Evolutionary conservation across 345 rosid genomes (phyloP).

Genomic region (Ceriops decandra): DNA sequence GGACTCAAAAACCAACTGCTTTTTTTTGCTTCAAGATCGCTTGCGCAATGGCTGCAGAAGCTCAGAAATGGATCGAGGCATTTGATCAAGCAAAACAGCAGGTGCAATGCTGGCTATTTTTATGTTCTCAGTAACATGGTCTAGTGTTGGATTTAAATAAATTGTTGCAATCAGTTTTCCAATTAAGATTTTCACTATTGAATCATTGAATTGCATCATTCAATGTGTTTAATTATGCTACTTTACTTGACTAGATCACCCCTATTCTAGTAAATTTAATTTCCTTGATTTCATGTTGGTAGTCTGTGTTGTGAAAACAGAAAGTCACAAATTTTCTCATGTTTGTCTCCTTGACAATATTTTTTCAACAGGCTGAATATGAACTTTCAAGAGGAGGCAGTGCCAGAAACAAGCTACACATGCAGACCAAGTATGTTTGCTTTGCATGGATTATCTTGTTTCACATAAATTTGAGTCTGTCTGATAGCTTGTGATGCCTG

Average conservation of each 20-base stretch:
- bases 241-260: not conserved
- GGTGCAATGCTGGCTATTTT: slow-evolving; percentile 40
- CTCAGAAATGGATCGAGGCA: slow-evolving; percentile 86
- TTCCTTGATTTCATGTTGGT: too few relatives aligned
- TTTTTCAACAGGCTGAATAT: slow-evolving; percentile 59
- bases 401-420: slow-evolving; percentile 69
- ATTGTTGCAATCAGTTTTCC: not conserved
- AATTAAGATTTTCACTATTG: not conserved
- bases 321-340: not conserved
- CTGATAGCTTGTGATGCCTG: not conserved
- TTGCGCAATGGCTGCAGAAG: slow-evolving; percentile 87
- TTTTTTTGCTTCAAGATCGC: slow-evolving; percentile 65
- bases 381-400: slow-evolving; percentile 64
- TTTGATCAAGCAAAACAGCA: slow-evolving; percentile 95
- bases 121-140: slow-evolving; percentile 7
- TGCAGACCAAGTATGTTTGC: slow-evolving; percentile 73
- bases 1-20: slow-evolving; percentile 12
- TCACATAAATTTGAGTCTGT: not conserved
- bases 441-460: slow-evolving; percentile 16
- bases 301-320: too few relatives aligned
- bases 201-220: slow-evolving; percentile 7
- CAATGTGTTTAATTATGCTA: not conserved
- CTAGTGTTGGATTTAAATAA: not conserved
- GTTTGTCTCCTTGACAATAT: slow-evolving; percentile 10
- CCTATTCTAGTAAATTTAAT: too few relatives aligned